Evolutionary conservation across 2,329 filamentous ascomycete genomes (phyloP).

Genomic region (Zymoseptoria passerinii): DNA sequence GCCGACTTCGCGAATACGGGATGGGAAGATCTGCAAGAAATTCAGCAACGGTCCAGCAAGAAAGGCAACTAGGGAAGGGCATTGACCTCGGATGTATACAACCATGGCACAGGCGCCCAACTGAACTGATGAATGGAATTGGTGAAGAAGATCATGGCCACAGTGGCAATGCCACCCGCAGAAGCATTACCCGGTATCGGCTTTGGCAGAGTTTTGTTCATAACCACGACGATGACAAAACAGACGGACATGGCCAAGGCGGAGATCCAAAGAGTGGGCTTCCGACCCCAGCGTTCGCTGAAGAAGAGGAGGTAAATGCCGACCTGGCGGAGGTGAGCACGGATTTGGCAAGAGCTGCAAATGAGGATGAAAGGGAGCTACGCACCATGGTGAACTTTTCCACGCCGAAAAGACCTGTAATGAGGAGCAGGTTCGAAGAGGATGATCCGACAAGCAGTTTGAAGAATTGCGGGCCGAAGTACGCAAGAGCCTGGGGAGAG

Average conservation of each 20-base stretch:
- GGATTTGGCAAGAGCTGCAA: background rate
- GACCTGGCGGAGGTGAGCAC: constrained; percentile 21
- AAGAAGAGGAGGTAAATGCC: constrained; percentile 45
- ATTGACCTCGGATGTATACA: constrained; percentile 36
- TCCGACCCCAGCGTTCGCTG: constrained; percentile 41
- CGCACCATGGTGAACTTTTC: constrained; percentile 41
- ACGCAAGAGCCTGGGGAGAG: constrained; percentile 44
- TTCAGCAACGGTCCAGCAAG: constrained; percentile 36
- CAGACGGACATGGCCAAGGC: constrained; percentile 29
- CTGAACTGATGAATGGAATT: constrained; percentile 47
- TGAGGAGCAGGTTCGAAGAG: constrained; percentile 39
- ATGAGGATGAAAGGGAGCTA: background rate
- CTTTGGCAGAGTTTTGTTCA: constrained; percentile 27
- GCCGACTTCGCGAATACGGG: constrained; percentile 43
- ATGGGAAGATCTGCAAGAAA: constrained; percentile 45
- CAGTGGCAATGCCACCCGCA: constrained; percentile 41
- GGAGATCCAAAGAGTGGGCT: constrained; percentile 22
- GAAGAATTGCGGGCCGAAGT: constrained; percentile 50
- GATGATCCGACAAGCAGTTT: constrained; percentile 42
- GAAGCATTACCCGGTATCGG: constrained; percentile 22
- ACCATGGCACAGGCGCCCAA: constrained; percentile 45
- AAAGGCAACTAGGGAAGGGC: constrained; percentile 26
- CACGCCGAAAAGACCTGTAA: constrained; percentile 48
- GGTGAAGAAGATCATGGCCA: constrained; percentile 49
- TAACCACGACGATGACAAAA: constrained; percentile 28